Evolutionary conservation across 2,329 filamentous ascomycete species (phyloP), one percentile per base, ranked within the genome.

Genomic region (Oidium heveae): DNA sequence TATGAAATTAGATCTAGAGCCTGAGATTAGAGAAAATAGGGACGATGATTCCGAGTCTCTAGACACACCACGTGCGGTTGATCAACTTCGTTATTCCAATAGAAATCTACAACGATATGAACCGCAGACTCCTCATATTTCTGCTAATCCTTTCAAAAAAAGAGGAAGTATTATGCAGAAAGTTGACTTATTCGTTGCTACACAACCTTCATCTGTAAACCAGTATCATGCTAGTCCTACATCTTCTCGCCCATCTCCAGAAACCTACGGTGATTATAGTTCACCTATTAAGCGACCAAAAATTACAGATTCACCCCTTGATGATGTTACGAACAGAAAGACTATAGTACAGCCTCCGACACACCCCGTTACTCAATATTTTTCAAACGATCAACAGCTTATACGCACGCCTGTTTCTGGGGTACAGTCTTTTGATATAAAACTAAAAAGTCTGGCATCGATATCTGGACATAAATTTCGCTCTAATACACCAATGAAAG

Each of bases 221-320:
- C 58, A 57, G 10, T 41, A 58, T 53, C 16, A 59, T 20, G 54
- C 52, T 13, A 64, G 60, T 51, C 61, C 62, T 15, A 61, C 59
- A 2, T 64, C 62, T 8, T 60, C 62, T 20, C 57, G 63, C 33
- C 63, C 63, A 33, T 65, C 63, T 10, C 63, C 63, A 4, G 56
- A 64, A 47, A 54, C 59, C 2, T 63, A 59, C 46, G 57, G 61
- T 32, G 55, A 59, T 8, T 60, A 58, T 39, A 57, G 56, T 16
- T 60, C 61, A 9, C 59, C 62, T 34, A 43, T 54, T 5, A 60
- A 60, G 18, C 51, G 55, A 13, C 52, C 36, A 9, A 53, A 57
- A 13, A 9, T 55, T 2, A 7, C 51, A 0, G 59, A 60, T 15
- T 65, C 63, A 15, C 63, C 63, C 4, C 54, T 63, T 9, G 36